Percentiles rank a stretch among this genome's conserved stretches.
Evolutionary conservation across 306 rosid genomes (phyloP).

Genomic region (Acmispon strigosus): DNA sequence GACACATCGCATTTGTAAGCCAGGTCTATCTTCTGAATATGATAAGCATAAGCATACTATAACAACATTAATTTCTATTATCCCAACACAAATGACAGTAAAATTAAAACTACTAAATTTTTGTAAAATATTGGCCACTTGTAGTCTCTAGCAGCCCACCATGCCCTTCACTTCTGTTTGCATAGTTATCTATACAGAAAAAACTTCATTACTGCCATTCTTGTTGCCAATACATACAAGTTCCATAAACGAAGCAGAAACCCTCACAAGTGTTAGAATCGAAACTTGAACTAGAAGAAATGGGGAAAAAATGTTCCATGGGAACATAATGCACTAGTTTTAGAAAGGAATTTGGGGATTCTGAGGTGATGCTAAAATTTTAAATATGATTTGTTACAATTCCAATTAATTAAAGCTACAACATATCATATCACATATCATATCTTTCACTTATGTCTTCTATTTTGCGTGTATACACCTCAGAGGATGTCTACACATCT

Average conservation of each 20-base stretch:
- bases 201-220: background rate
- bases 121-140: background rate
- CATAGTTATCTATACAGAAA: background rate
- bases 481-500: too few species aligned
- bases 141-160: background rate
- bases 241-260: background rate
- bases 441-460: too few species aligned
- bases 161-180: background rate
- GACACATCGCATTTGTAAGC: background rate
- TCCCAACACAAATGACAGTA: background rate
- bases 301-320: background rate
- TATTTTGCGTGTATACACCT: too few species aligned
- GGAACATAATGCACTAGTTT: background rate
- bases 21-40: background rate
- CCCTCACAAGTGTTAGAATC: background rate
- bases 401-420: background rate
- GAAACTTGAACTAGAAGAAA: background rate
- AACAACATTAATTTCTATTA: background rate
- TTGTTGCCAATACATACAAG: slow-evolving; percentile 11
- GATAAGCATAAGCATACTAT: background rate
- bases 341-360: background rate
- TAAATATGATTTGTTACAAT: too few species aligned
- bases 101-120: background rate
- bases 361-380: background rate
- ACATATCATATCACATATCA: background rate